Percentiles rank a stretch among this genome's conserved stretches.
Conservation (phyloP, 2,329 filamentous ascomycete genomes). For the Fusarium palustre region DNA sequence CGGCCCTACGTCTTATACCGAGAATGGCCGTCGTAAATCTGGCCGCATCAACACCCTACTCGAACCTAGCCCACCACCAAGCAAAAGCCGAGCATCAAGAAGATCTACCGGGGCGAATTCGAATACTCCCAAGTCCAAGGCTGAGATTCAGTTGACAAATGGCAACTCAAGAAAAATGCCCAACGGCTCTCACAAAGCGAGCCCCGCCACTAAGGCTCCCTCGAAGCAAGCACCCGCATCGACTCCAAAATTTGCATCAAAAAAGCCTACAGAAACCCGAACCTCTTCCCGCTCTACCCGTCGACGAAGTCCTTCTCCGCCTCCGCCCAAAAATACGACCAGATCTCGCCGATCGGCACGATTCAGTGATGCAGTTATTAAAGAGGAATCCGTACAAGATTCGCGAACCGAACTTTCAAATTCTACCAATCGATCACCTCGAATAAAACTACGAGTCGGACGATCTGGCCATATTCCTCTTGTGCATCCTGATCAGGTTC, state of each 20-base stretch:
- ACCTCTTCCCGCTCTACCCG: slow-evolving; percentile 52
- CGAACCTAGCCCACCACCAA: slow-evolving; percentile 62
- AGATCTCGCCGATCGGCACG: slow-evolving; percentile 60
- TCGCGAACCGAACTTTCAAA: slow-evolving; percentile 32
- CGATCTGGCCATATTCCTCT: slow-evolving; percentile 61
- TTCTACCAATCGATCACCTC: slow-evolving; percentile 52
- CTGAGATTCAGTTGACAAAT: slow-evolving; percentile 44
- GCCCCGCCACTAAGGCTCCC: slow-evolving; percentile 43
- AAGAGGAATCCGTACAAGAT: slow-evolving; percentile 27
- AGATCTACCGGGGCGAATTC: slow-evolving; percentile 52
- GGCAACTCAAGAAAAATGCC: slow-evolving; percentile 45
- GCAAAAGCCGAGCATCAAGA: slow-evolving; percentile 65
- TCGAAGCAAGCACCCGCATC: slow-evolving; percentile 41
- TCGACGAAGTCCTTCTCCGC: slow-evolving; percentile 56
- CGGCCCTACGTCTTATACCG: slow-evolving; percentile 86
- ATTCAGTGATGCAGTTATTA: slow-evolving; percentile 48
- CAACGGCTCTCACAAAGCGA: slow-evolving; percentile 45
- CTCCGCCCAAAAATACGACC: slow-evolving; percentile 55
- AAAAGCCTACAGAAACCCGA: slow-evolving; percentile 49
- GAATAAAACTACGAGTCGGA: slow-evolving; percentile 62
- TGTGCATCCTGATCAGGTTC: slow-evolving; percentile 69
- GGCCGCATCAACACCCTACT: slow-evolving; percentile 70
- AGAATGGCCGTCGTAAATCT: slow-evolving; percentile 76
- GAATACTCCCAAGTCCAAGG: slow-evolving; percentile 52
- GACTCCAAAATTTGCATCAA: slow-evolving; percentile 49